Conservation (phyloP, 2,329 filamentous ascomycete genomes). For the Ascochyta clinopodiicola region DNA sequence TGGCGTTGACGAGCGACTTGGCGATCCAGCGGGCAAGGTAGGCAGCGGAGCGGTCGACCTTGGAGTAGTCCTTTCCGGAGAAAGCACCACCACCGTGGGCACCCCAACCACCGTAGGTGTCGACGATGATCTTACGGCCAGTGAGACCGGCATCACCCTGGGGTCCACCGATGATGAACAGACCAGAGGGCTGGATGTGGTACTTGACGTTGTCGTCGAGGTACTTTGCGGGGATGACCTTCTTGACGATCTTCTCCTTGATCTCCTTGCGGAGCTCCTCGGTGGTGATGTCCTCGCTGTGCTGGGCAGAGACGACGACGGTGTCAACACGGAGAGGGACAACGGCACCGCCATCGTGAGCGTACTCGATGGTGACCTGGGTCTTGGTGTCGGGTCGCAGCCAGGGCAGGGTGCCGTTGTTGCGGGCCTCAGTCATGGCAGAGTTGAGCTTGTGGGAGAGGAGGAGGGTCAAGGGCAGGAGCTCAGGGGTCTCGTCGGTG, state of each 20-base stretch:
- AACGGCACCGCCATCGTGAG: constrained; percentile 93
- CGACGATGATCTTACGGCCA: constrained; percentile 99
- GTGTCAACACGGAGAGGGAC: constrained; percentile 93
- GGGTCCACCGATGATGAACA: constrained; percentile 98
- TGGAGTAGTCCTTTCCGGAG: constrained; percentile 99
- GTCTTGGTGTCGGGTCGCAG: constrained; percentile 99
- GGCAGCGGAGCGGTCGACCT: constrained; percentile 97
- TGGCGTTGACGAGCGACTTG: constrained; percentile 92
- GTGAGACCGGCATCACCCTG: constrained; percentile 99
- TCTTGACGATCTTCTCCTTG: constrained; percentile 95
- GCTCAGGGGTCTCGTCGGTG: constrained; percentile 97
- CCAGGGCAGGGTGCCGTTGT: constrained; percentile 88
- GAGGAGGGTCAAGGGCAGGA: constrained; percentile 91
- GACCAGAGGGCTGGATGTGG: constrained; percentile 98
- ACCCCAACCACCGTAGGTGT: constrained; percentile 99
- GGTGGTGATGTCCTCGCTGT: constrained; percentile 85
- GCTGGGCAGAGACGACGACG: constrained; percentile 95
- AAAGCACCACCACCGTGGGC: constrained; percentile 99
- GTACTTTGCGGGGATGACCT: constrained; percentile 89
- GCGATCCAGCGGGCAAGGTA: constrained; percentile 99
- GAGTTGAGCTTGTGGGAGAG: constrained; percentile 97
- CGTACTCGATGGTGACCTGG: constrained; percentile 98
- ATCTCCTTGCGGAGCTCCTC: constrained; percentile 94
- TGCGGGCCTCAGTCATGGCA: constrained; percentile 89
- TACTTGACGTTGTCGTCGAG: constrained; percentile 93